Conservation (phyloP, 208 protist genomes). For the Trypanosomatidae sp. region DNA sequence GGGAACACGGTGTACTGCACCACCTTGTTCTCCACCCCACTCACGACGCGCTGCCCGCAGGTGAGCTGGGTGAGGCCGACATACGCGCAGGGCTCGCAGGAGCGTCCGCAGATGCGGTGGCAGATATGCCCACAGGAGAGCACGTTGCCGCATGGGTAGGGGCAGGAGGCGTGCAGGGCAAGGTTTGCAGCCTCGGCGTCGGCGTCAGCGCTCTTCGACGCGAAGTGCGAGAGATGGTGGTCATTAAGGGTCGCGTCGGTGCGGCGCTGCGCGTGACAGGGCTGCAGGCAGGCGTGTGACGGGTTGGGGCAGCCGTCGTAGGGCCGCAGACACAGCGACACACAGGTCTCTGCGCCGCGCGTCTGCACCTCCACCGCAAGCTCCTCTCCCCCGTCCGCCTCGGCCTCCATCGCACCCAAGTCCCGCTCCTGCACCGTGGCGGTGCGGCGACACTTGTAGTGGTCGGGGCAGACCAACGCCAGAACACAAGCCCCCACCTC, state of each 20-base stretch:
- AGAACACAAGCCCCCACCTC: slow-evolving; percentile 46
- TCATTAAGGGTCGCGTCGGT: too few relatives aligned
- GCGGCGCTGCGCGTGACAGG: slow-evolving; percentile 50
- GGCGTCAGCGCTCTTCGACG: too few relatives aligned
- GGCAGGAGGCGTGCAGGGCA: slow-evolving; percentile 51
- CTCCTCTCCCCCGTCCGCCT: slow-evolving; percentile 7
- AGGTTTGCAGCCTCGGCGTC: not conserved
- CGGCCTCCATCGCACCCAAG: not conserved
- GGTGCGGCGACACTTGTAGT: slow-evolving; percentile 63
- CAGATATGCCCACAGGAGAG: slow-evolving; percentile 78
- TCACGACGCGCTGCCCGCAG: slow-evolving; percentile 83
- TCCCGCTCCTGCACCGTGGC: slow-evolving; percentile 46
- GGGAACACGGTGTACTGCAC: slow-evolving; percentile 51
- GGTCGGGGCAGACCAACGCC: slow-evolving; percentile 74
- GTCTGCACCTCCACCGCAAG: slow-evolving; percentile 36
- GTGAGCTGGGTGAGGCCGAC: slow-evolving; percentile 58
- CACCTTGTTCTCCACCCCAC: slow-evolving; percentile 49
- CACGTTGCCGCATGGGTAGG: slow-evolving; percentile 64
- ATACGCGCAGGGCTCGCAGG: slow-evolving; percentile 71
- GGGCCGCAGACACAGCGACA: slow-evolving; percentile 61
- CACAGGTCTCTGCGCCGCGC: slow-evolving; percentile 49
- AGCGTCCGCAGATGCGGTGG: slow-evolving; percentile 53
- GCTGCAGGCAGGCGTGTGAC: slow-evolving; percentile 70
- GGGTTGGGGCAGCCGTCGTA: slow-evolving; percentile 58
- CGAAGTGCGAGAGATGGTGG: too few relatives aligned